Evolutionary conservation across 257 asterid species (phyloP), one percentile per base, ranked within the genome.

Genomic region (Plantago elongata): DNA sequence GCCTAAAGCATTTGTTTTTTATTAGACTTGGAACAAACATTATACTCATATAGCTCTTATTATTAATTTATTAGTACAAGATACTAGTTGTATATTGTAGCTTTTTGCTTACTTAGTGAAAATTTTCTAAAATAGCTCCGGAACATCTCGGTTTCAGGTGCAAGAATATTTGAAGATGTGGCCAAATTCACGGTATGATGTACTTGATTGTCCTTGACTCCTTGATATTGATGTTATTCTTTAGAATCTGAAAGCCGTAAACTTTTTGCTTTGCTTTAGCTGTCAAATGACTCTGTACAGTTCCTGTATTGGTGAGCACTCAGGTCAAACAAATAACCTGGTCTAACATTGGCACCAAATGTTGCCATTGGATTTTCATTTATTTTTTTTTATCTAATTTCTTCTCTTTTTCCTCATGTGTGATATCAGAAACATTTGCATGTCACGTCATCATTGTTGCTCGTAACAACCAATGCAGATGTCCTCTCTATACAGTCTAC

Each of bases 101-200:
- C 45, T 30, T 14, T 15, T 44, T 5, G 47, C 38, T 61, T 46
- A 55, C 61, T 65, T 14, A 17, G 47, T 48, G 58, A 60, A 57
- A 46, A 29, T n/a, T 65, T 45, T 48, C 59, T 65, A 27, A 47
- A 16, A 38, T 71, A 54, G 50, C 40, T 64, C 51, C 37, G 42
- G 76, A 69, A 54, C 54, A 55, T 55, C 44, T 43, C 61, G 71
- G 71, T 78, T 75, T 71, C 87, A 93, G 99, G 97, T 75, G 96
- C 87, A 76, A 84, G 99, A 74, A 79, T 93, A 77, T 83, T 93
- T 78, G 99, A 93, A 85, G 99, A 89, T 69, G 75, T 77, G 45
- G 81, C 86, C 47, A 76, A 81, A 80, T 69, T 85, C 59, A 79
- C 79, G 99, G 99, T 93, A 85, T 57, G 4, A 9, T 47, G 15